These are phyloP conservation scores for Obelidium mucronatum DNA, from an alignment of 192 early-diverging fungal species.

Conservation along the genomic window DNA sequence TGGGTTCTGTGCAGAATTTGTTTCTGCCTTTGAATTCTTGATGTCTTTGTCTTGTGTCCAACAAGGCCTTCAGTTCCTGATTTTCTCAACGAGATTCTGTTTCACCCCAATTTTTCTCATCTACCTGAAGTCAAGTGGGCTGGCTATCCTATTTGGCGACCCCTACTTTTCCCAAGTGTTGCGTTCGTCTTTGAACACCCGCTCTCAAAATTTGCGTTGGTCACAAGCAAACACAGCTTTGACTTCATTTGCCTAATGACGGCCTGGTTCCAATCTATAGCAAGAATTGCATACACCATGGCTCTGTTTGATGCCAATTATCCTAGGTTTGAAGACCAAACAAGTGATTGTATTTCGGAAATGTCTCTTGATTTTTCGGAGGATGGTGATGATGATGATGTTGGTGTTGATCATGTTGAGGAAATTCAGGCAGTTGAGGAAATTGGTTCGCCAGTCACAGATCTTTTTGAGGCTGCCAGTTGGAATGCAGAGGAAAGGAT, in stretches of 20 bases:
- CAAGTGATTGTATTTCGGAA: background rate
- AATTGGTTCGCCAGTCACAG: too few species aligned
- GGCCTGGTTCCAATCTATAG: background rate
- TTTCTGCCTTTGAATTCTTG: background rate
- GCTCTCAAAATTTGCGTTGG: background rate
- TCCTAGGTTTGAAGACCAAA: background rate
- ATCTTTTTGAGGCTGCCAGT: too few species aligned
- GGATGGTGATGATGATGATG: background rate
- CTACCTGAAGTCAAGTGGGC: too few species aligned
- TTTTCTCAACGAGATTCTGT: too few species aligned
- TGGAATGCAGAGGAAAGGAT: too few species aligned
- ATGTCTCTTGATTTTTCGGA: background rate
- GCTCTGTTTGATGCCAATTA: background rate
- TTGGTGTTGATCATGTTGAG: background rate
- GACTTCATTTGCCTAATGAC: background rate
- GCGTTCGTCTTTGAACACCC: background rate
- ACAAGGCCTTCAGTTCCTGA: too few species aligned
- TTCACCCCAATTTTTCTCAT: too few species aligned
- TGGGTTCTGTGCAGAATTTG: background rate
- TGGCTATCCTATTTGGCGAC: too few species aligned
- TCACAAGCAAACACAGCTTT: background rate
- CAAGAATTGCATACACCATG: background rate
- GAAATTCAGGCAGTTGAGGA: too few species aligned
- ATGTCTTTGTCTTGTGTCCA: background rate
- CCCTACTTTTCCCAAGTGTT: background rate